Evolutionary conservation across 768 basidiomycete genomes (phyloP), one percentile per base, ranked within the genome.

Genomic region (Rhizopogon sp.): DNA sequence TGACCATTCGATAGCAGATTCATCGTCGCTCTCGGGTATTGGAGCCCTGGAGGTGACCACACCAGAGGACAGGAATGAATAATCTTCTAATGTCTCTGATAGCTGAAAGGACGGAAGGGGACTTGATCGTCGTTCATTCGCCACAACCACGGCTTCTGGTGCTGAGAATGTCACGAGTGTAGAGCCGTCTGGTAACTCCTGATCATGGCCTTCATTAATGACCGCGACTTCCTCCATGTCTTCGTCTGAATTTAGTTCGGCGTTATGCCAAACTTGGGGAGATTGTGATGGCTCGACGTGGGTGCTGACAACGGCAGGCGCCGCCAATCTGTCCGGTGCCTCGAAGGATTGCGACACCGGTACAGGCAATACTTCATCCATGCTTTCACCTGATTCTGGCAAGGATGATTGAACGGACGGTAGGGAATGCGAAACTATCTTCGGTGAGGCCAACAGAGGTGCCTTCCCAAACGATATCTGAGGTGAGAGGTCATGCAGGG

Each of bases 151-250:
- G 43, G 55, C 43, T 56, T 57, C 68, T 47, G 52, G 47, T 47
- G 61, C 59, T 49, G 35, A 39, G 35, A 39, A 14, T 28, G 13
- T 31, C 31, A 47, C 54, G 43, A 43, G 46, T 37, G 43, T 47
- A n/a, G 42, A 7, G 42, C 39, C 14, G n/a, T 39, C 45, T 3
- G 22, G 8, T 22, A 25, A 10, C 8, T 37, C 9, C 16, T 6
- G 14, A 25, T 16, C 47, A 5, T 37, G 35, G 3, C 9, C 14
- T 14, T 22, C 14, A 49, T 35, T 20, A 20, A 16, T 47, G n/a
- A 56, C 43, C 5, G 41, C 33, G 39, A 75, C 58, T 42, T 74
- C 73, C 56, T 76, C 73, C 72, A 76, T 72, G 52, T 76, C 74
- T 6, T 71, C 70, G 52, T 74, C 72, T 7, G 57, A 50, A 40